These are phyloP conservation scores for Gracilaria domingensis DNA, from an alignment of 23 red algal genomes.

Conservation along the genomic window DNA sequence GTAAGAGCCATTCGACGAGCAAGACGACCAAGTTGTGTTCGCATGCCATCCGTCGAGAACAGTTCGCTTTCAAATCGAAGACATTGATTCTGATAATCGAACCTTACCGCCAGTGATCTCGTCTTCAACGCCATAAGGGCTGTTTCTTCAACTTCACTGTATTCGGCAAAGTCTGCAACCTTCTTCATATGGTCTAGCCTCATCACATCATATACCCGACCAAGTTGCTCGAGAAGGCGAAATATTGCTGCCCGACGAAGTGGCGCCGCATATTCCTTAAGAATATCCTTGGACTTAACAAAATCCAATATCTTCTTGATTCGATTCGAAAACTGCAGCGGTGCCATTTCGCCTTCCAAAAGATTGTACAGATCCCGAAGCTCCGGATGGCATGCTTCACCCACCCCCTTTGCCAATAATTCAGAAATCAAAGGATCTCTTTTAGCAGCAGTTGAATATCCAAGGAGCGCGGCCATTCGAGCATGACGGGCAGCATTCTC, in stretches of 20 bases:
- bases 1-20: constrained; percentile 70
- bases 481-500: constrained; percentile 92
- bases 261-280: constrained; percentile 77
- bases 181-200: constrained; percentile 75
- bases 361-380: constrained; percentile 71
- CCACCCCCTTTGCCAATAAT: constrained; percentile 62
- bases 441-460: constrained; percentile 65
- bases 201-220: constrained; percentile 87
- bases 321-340: constrained; percentile 71
- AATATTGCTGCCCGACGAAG: constrained; percentile 86
- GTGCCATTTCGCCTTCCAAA: constrained; percentile 83
- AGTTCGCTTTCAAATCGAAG: constrained; percentile 81
- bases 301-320: constrained; percentile 81
- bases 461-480: constrained; percentile 83
- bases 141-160: constrained; percentile 84
- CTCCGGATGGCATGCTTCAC: constrained; percentile 60
- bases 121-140: constrained; percentile 89
- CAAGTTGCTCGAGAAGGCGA: constrained; percentile 84
- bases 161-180: constrained; percentile 80
- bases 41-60: constrained; percentile 84
- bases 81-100: constrained; percentile 90
- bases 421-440: constrained; percentile 72
- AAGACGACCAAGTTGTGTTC: constrained; percentile 70
- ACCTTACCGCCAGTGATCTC: constrained; percentile 77
- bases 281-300: constrained; percentile 64